Conservation (phyloP, 441 rosid genomes). For the Aleurites moluccanus region DNA sequence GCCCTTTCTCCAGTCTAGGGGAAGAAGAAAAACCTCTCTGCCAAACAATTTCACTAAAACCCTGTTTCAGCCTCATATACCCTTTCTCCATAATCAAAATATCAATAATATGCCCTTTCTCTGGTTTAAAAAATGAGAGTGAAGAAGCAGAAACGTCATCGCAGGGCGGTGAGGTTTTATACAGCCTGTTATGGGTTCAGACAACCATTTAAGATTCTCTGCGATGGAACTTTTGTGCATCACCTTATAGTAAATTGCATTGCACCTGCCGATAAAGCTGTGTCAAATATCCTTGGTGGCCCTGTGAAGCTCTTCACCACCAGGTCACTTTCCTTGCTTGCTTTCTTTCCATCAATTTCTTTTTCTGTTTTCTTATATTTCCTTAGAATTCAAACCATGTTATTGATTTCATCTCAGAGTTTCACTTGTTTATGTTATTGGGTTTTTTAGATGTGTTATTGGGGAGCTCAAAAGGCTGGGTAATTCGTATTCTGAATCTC, state of each 20-base stretch:
- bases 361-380: background rate
- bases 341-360: background rate
- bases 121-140: slow-evolving; percentile 51
- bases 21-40: too few species aligned
- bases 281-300: slow-evolving; percentile 60
- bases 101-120: background rate
- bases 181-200: slow-evolving; percentile 72
- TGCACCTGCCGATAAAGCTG: slow-evolving; percentile 66
- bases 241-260: slow-evolving; percentile 56
- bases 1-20: too few species aligned
- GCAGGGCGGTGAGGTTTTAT: slow-evolving; percentile 71
- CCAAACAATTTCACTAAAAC: too few species aligned
- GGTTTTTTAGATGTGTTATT: slow-evolving; percentile 54
- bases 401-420: background rate
- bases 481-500: slow-evolving; percentile 48
- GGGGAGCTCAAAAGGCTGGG: slow-evolving; percentile 82
- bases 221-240: slow-evolving; percentile 82
- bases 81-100: too few species aligned
- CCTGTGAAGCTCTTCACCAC: slow-evolving; percentile 87
- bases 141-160: slow-evolving; percentile 76
- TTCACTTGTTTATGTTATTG: slow-evolving; percentile 1
- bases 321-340: slow-evolving; percentile 36
- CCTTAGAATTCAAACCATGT: background rate
- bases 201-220: slow-evolving; percentile 73
- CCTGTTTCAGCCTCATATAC: too few species aligned